Evolutionary conservation across 768 basidiomycete genomes (phyloP).

Genomic region (Lactarius hengduanensis): DNA sequence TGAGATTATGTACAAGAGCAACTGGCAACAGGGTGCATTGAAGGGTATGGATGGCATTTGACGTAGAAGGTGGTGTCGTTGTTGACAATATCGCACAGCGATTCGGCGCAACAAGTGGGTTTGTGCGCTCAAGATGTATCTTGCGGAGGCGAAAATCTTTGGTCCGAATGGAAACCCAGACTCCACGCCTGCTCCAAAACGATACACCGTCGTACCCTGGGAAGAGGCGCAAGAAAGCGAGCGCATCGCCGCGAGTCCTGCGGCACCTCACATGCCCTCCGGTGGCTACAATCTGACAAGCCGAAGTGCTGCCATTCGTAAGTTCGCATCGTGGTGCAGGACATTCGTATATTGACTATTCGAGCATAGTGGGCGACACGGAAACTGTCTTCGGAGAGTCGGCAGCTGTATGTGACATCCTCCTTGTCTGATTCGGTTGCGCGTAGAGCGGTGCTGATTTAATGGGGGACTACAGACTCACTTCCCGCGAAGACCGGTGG

Average conservation of each 20-base stretch:
- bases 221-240: constrained; percentile 50
- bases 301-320: constrained; percentile 14
- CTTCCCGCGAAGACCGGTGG: constrained; percentile 23
- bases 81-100: constrained; percentile 39
- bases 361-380: constrained; percentile 39
- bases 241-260: not conserved
- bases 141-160: constrained; percentile 69
- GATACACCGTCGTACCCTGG: constrained; percentile 75
- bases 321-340: not conserved
- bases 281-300: constrained; percentile 24
- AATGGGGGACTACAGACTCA: constrained; percentile 22
- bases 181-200: constrained; percentile 50
- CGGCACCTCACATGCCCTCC: constrained; percentile 31
- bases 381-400: constrained; percentile 49
- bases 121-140: constrained; percentile 73
- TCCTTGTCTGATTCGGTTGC: not conserved
- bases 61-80: not conserved
- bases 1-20: constrained; percentile 88
- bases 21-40: constrained; percentile 75
- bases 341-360: not conserved
- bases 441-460: constrained; percentile 21
- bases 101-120: constrained; percentile 91
- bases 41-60: constrained; percentile 46
- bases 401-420: constrained; percentile 28
- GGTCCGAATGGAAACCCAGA: constrained; percentile 61